These are phyloP conservation scores for Dianthus caryophyllus DNA, from an alignment of 148 eudicot species.

Conservation along the genomic window DNA sequence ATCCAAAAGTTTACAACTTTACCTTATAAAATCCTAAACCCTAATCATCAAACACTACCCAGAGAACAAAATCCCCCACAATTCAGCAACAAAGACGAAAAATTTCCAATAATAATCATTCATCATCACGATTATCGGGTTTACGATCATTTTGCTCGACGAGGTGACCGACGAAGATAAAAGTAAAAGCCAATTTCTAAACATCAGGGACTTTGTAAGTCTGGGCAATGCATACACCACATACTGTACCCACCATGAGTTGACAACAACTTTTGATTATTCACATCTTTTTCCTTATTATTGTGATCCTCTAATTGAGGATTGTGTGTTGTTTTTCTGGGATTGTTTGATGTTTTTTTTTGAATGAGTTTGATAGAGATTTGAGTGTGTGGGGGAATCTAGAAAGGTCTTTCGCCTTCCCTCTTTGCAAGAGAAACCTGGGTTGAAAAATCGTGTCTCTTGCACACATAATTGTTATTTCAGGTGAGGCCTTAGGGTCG, in stretches of 20 bases:
- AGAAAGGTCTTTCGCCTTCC: too few relatives aligned
- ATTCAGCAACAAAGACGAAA: background rate
- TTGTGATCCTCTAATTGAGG: background rate
- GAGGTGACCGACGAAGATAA: constrained; percentile 35
- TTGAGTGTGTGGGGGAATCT: too few relatives aligned
- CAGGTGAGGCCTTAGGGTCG: too few relatives aligned
- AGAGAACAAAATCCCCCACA: constrained; percentile 4
- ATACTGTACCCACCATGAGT: constrained; percentile 47
- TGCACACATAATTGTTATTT: too few relatives aligned
- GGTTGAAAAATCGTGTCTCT: too few relatives aligned
- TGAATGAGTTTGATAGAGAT: too few relatives aligned
- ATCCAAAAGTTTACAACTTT: constrained; percentile 1
- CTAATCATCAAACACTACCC: background rate
- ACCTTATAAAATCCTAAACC: background rate
- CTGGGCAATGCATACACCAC: constrained; percentile 64
- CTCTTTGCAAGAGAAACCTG: too few relatives aligned
- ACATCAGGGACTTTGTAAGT: constrained; percentile 60
- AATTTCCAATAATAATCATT: background rate
- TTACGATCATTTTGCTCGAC: constrained; percentile 50
- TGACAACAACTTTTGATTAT: constrained; percentile 41
- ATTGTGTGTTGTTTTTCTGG: too few relatives aligned
- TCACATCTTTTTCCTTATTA: constrained; percentile 26
- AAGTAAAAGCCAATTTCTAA: constrained; percentile 37
- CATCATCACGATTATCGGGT: constrained; percentile 37
- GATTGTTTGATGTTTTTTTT: too few relatives aligned